These are phyloP conservation scores for Mycena alexandri DNA, from an alignment of 768 basidiomycete genomes.

Conservation along the genomic window DNA sequence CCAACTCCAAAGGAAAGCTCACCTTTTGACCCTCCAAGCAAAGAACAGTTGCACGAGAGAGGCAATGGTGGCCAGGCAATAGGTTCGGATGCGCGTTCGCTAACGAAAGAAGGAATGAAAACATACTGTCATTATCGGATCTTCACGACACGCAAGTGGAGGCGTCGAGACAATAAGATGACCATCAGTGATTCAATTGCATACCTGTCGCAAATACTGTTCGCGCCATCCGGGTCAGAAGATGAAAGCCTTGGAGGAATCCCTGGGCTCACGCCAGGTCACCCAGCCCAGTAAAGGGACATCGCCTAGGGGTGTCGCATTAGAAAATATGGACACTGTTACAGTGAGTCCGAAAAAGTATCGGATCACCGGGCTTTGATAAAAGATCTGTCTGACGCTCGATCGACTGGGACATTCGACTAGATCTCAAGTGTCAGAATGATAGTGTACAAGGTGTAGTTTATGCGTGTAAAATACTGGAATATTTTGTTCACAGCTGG, in stretches of 20 bases:
- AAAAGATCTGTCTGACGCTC: too few species aligned
- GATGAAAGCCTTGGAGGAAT: background rate
- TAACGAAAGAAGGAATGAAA: background rate
- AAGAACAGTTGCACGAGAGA: conserved; percentile 36
- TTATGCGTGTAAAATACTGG: too few species aligned
- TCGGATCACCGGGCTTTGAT: too few species aligned
- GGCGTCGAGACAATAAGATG: too few species aligned
- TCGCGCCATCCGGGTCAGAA: background rate
- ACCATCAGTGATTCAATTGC: background rate
- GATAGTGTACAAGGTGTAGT: too few species aligned
- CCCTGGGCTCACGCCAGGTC: conserved; percentile 40
- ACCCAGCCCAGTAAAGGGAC: conserved; percentile 40
- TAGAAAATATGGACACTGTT: too few species aligned
- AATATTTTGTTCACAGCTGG: too few species aligned
- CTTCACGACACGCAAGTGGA: background rate
- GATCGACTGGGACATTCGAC: too few species aligned
- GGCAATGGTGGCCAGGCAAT: conserved; percentile 35
- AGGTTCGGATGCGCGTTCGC: background rate
- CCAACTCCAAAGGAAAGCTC: conserved; percentile 15
- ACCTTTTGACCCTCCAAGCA: conserved; percentile 65
- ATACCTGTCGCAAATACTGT: conserved; percentile 31
- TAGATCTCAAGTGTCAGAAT: too few species aligned
- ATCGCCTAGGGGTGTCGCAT: conserved; percentile 39
- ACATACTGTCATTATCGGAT: conserved; percentile 32
- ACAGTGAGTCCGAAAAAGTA: too few species aligned